A percentile compares a stretch with the other conserved stretches of the same genome.
phyloP scores from a whole-genome alignment of 2,329 filamentous ascomycete species.

The Shiraia sp. region DNA sequence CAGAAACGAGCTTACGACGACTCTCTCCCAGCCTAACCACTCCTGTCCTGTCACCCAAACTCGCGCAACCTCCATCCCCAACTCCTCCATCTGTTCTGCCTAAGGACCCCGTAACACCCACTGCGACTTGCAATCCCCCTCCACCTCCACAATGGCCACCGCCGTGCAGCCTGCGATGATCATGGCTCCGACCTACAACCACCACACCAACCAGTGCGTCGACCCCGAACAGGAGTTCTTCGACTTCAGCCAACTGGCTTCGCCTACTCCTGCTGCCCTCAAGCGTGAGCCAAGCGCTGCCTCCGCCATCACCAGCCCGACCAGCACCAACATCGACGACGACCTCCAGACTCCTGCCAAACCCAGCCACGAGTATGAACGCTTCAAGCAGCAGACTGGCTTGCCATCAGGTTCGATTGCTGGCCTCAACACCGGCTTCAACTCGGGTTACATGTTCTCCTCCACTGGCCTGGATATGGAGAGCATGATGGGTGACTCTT shows the following conservation, averaged over 20 bases:
- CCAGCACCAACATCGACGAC: slow-evolving; percentile 56
- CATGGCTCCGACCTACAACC: slow-evolving; percentile 41
- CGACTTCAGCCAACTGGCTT: slow-evolving; percentile 64
- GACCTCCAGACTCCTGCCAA: slow-evolving; percentile 67
- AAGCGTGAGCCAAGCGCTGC: slow-evolving; percentile 57
- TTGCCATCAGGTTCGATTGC: slow-evolving; percentile 83
- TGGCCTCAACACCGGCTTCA: slow-evolving; percentile 67
- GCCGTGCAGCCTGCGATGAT: slow-evolving; percentile 42
- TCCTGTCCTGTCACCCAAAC: slow-evolving; percentile 18
- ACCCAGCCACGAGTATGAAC: slow-evolving; percentile 92
- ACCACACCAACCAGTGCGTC: slow-evolving; percentile 40
- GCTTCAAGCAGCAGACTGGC: slow-evolving; percentile 94
- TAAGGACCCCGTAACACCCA: slow-evolving; percentile 23
- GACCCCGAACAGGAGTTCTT: slow-evolving; percentile 49
- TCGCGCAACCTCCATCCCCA: slow-evolving; percentile 25
- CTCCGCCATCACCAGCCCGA: slow-evolving; percentile 58
- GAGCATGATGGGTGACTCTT: slow-evolving; percentile 54
- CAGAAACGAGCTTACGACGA: slow-evolving; percentile 43
- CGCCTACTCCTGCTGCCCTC: slow-evolving; percentile 61
- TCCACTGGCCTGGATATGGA: slow-evolving; percentile 72
- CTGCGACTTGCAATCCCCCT: slow-evolving; percentile 10
- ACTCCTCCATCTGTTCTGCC: slow-evolving; percentile 31
- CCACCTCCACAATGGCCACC: slow-evolving; percentile 37
- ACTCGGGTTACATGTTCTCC: slow-evolving; percentile 53
- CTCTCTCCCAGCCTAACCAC: slow-evolving; percentile 39